Base-by-base conservation (phyloP, 768 basidiomycete genomes). In the Kwoniella shandongensis region DNA sequence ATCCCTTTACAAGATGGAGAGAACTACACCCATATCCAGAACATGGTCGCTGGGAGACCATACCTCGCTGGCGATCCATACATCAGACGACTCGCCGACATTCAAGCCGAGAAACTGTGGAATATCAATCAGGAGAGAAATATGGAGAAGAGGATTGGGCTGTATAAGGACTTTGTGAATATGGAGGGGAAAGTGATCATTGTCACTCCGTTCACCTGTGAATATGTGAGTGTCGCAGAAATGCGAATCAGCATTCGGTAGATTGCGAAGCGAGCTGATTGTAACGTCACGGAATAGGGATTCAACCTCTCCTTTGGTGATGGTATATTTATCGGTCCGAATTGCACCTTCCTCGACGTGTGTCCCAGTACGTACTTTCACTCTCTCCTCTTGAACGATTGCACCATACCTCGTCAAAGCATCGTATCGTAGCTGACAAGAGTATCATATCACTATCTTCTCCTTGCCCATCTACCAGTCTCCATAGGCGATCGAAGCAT, bases 401-500 rank as follows among this genome's bases (percentile, higher is more conserved):
- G 10, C 18, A 15, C n/a, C n/a, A n/a, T n/a, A n/a, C n/a, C n/a
- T n/a, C n/a, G n/a, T n/a, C n/a, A n/a, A n/a, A n/a, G n/a, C n/a
- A n/a, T n/a, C n/a, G n/a, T n/a, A n/a, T n/a, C n/a, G 11, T 10
- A 42, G 5, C 48, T 51, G 41, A 52, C 40, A 18, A 5, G 5
- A n/a, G 4, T 40, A 20, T 30, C 25, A 12, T 11, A 23, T 15
- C 20, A n/a, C n/a, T 38, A 36, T 4, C 4, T 18, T 36, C 32
- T 42, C 32, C 7, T 6, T 11, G 32, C 32, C 15, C 23, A 15
- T 39, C 44, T 38, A 29, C 10, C 41, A 65, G 72, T 77, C 46
- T 67, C 53, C 4, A 67, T 78, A 35, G 78, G 77, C 10, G 41
- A 62, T 26, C 61, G 77, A 1, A 70, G 73, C 0, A 64, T 77